These are phyloP conservation scores for Penicillium chermesinum DNA, from an alignment of 495 filamentous ascomycete genomes.

Conservation along the genomic window DNA sequence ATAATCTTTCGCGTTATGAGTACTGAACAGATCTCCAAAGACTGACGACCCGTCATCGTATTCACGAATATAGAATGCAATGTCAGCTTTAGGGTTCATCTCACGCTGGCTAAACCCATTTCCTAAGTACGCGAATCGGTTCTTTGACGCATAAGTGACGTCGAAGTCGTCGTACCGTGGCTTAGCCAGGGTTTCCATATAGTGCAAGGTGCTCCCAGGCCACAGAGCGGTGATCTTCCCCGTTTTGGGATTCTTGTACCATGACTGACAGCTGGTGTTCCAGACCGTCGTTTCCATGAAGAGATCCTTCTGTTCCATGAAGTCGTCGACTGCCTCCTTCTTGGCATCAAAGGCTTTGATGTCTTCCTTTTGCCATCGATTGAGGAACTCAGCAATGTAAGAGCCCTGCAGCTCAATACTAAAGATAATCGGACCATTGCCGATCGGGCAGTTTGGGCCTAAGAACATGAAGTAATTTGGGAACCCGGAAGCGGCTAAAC, in stretches of 20 bases:
- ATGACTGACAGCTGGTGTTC: conserved; percentile 33
- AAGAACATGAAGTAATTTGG: conserved; percentile 36
- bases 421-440: conserved; percentile 14
- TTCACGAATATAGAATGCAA: conserved; percentile 37
- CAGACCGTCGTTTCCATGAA: conserved; percentile 38
- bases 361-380: too few species aligned
- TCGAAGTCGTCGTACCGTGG: conserved; percentile 45
- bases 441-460: conserved; percentile 33
- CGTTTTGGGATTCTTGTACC: conserved; percentile 34
- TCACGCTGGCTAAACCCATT: conserved; percentile 32
- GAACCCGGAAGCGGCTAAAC: conserved; percentile 15
- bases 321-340: conserved; percentile 37
- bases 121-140: conserved; percentile 45
- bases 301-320: conserved; percentile 22
- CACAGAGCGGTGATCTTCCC: conserved; percentile 19
- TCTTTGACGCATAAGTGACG: conserved; percentile 36
- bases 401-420: too few species aligned
- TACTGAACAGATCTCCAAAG: too few species aligned
- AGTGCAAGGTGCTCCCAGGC: conserved; percentile 38
- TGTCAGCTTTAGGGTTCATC: conserved; percentile 25
- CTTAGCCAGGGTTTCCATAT: conserved; percentile 44
- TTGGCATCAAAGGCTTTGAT: too few species aligned
- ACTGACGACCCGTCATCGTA: conserved; percentile 36
- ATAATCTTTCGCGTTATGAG: too few species aligned
- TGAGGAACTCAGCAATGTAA: too few species aligned